Base-by-base conservation (phyloP, 164 flowering plant species). In the Protea cynaroides region DNA sequence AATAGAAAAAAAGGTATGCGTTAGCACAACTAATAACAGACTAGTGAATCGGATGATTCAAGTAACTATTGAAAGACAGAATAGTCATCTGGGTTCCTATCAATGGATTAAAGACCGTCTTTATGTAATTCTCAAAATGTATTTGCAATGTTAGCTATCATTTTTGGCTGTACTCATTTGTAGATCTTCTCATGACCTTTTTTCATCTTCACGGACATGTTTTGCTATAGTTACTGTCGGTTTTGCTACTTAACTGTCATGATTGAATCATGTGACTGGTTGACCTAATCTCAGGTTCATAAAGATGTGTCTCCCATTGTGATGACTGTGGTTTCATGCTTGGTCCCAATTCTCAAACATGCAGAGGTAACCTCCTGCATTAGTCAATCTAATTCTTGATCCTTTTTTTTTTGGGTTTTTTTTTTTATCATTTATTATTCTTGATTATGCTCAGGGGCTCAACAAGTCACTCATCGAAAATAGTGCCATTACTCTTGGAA, bases 401-500 rank as follows among this genome's bases (percentile, higher is more conserved):
- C 40, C 4, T 40, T 40, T 40, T 10, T 40, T 40, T 8, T 51
- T 38, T 22, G n/a, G 36, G 51, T 34, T 34, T 63, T 23, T 51
- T n/a, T n/a, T n/a, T n/a, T 29, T 61, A 52, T 65, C 18, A 1
- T 56, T 25, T 40, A 29, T 19, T 24, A 60, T 18, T 21, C 22
- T 65, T 73, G 68, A 59, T 72, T 53, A 37, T 68, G 25, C 59
- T 64, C 83, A 95, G 99, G 94, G 80, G 63, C 77, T 92, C 19
- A 90, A 90, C 69, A 92, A 85, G 74, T 92, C 99, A 58, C 96
- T 95, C 1, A 65, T 89, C 65, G 99, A 95, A 71, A 95, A 95
- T 74, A 83, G 94, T 83, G 94, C 99, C 59, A 95, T 95, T 53
- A 95, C 99, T 40, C 88, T 95, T 50, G 99, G 99, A 63, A 82